Percentiles rank a stretch among this genome's conserved stretches.
phyloP scores from a whole-genome alignment of 305 asterid genomes.

The Stenogyne calaminthoides region DNA sequence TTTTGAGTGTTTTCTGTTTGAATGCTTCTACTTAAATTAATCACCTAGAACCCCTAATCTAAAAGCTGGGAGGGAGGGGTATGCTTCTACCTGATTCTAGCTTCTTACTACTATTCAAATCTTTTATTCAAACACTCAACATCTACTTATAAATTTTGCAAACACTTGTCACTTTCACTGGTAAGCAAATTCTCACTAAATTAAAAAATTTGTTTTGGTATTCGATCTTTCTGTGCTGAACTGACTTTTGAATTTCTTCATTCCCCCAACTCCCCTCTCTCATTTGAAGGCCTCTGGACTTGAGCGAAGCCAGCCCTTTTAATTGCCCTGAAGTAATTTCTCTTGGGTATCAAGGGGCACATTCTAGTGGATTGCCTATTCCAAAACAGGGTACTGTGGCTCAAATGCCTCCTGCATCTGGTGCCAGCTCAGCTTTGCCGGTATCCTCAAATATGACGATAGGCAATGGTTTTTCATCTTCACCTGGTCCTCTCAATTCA shows the following conservation, averaged over 20 bases:
- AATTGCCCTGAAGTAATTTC: constrained; percentile 52
- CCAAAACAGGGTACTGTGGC: constrained; percentile 53
- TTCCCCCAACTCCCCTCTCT: constrained; percentile 5
- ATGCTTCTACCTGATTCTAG: too few relatives aligned
- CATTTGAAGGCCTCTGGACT: constrained; percentile 76
- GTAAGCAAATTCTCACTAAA: too few relatives aligned
- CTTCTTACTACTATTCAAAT: too few relatives aligned
- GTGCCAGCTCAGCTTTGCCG: constrained; percentile 52
- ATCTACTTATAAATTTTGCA: too few relatives aligned
- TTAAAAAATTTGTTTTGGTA: neutral
- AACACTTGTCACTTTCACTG: too few relatives aligned
- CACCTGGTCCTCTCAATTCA: constrained; percentile 56
- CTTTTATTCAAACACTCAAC: too few relatives aligned
- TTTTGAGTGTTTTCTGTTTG: too few relatives aligned
- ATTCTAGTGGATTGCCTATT: constrained; percentile 48
- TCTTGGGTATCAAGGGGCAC: constrained; percentile 72
- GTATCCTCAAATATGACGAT: constrained; percentile 62
- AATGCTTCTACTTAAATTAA: too few relatives aligned
- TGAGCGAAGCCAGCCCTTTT: constrained; percentile 53
- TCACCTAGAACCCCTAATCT: too few relatives aligned
- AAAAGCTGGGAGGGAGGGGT: too few relatives aligned
- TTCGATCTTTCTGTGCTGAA: constrained; percentile 14
- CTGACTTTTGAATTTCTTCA: constrained; percentile 4
- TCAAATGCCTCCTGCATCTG: constrained; percentile 52
- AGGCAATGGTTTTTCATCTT: constrained; percentile 53